Conservation (phyloP, 352 stramenopile species). For the Plasmopara viticola region DNA sequence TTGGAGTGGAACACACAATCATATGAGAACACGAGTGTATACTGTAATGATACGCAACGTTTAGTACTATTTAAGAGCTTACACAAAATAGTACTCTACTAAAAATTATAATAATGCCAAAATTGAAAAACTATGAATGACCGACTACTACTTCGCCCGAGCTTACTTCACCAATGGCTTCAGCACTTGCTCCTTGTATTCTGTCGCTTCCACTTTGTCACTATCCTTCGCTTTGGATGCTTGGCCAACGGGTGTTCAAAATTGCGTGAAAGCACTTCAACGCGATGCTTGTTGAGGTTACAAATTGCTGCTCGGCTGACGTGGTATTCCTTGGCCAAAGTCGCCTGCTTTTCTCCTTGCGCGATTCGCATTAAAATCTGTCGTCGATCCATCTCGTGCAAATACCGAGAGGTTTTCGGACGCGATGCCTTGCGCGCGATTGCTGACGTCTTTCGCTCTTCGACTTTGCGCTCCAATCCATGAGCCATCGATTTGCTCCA, state of each 20-base stretch:
- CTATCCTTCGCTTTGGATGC: constrained; percentile 40
- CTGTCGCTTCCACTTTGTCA: too few relatives aligned
- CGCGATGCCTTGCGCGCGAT: neutral
- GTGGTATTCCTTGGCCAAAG: constrained; percentile 60
- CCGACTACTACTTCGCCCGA: too few relatives aligned
- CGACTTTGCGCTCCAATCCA: neutral
- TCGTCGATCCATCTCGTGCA: constrained; percentile 60
- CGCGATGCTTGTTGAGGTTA: constrained; percentile 61
- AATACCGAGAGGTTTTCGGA: constrained; percentile 49
- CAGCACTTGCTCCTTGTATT: too few relatives aligned
- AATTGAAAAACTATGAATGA: too few relatives aligned
- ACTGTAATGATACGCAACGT: too few relatives aligned
- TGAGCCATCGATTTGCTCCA: neutral
- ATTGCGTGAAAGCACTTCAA: constrained; percentile 39
- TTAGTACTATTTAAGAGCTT: too few relatives aligned
- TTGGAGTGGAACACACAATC: neutral
- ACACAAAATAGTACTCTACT: too few relatives aligned
- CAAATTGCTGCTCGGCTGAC: constrained; percentile 65
- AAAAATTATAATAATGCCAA: too few relatives aligned
- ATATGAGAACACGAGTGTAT: neutral
- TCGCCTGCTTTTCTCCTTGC: constrained; percentile 55
- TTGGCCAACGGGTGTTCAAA: constrained; percentile 54
- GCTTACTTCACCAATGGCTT: too few relatives aligned
- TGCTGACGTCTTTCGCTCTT: constrained; percentile 5
- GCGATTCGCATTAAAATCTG: constrained; percentile 50